Conservation (phyloP, 2,329 filamentous ascomycete species). For the Trichoderma lentiforme region DNA sequence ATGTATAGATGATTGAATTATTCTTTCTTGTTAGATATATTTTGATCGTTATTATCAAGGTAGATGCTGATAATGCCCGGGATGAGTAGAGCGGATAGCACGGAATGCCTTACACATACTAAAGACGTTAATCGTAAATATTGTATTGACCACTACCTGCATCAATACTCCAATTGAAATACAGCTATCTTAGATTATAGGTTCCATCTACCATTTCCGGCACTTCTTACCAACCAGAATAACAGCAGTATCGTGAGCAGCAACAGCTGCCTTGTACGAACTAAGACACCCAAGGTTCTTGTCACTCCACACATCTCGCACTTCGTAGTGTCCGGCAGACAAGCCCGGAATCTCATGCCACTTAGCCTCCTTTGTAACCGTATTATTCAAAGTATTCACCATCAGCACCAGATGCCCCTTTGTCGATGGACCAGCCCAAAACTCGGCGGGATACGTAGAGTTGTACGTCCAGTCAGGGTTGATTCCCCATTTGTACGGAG, state of each 20-base stretch:
- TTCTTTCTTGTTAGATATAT: background rate
- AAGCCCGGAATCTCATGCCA: constrained; percentile 45
- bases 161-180: background rate
- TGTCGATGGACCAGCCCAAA: constrained; percentile 44
- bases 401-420: constrained; percentile 46
- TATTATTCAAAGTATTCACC: constrained; percentile 41
- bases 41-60: background rate
- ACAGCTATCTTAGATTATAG: background rate
- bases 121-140: background rate
- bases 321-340: constrained; percentile 32
- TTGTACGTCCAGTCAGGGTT: constrained; percentile 51
- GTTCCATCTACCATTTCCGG: background rate
- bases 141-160: background rate
- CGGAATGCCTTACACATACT: background rate
- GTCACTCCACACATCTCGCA: constrained; percentile 47
- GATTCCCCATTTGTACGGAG: constrained; percentile 47
- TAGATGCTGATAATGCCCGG: background rate
- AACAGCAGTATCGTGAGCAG: constrained; percentile 36
- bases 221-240: constrained; percentile 21
- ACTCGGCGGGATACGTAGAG: constrained; percentile 45
- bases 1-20: background rate
- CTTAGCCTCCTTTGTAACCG: constrained; percentile 34
- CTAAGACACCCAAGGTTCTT: constrained; percentile 36
- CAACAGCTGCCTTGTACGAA: constrained; percentile 29
- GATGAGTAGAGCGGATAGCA: background rate